phyloP scores from a whole-genome alignment of 768 basidiomycete species.

The Tubosaeta sp. region DNA sequence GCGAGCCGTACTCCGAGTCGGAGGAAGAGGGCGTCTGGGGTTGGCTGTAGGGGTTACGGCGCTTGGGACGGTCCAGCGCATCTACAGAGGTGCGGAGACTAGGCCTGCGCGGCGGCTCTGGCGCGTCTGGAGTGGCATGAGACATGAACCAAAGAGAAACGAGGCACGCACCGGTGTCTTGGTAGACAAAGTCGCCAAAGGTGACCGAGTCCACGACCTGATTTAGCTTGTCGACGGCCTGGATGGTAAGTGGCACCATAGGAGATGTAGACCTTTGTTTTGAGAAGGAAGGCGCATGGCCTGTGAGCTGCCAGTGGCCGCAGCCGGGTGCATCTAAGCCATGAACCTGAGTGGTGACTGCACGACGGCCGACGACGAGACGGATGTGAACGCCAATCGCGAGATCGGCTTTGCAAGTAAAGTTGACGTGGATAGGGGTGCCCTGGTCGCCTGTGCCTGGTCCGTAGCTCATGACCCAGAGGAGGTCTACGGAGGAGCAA shows the following conservation, averaged over 20 bases:
- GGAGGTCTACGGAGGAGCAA: slow-evolving; percentile 48
- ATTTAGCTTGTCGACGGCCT: slow-evolving; percentile 54
- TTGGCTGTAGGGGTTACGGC: slow-evolving; percentile 37
- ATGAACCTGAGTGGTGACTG: slow-evolving; percentile 64
- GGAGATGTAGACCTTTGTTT: slow-evolving; percentile 34
- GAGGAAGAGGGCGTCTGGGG: slow-evolving; percentile 41
- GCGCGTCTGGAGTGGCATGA: slow-evolving; percentile 1
- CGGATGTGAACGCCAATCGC: slow-evolving; percentile 51
- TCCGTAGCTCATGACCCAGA: slow-evolving; percentile 62
- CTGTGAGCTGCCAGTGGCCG: slow-evolving; percentile 63
- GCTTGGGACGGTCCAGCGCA: slow-evolving; percentile 27
- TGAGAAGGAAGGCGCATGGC: slow-evolving; percentile 53
- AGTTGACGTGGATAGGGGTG: slow-evolving; percentile 57
- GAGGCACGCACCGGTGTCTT: slow-evolving; percentile 38
- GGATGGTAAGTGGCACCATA: slow-evolving; percentile 55
- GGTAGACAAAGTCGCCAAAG: slow-evolving; percentile 72
- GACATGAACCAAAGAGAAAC: not conserved
- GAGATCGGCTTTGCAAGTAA: slow-evolving; percentile 31
- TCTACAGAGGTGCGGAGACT: slow-evolving; percentile 26
- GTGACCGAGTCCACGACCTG: slow-evolving; percentile 57
- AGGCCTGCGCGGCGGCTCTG: slow-evolving; percentile 12
- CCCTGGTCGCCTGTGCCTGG: slow-evolving; percentile 63
- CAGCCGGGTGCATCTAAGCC: slow-evolving; percentile 44
- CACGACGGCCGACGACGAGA: slow-evolving; percentile 66
- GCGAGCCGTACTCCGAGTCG: slow-evolving; percentile 34